Base-by-base conservation (phyloP, 2,329 filamentous ascomycete species). In the Tolypocladium capitatum region DNA sequence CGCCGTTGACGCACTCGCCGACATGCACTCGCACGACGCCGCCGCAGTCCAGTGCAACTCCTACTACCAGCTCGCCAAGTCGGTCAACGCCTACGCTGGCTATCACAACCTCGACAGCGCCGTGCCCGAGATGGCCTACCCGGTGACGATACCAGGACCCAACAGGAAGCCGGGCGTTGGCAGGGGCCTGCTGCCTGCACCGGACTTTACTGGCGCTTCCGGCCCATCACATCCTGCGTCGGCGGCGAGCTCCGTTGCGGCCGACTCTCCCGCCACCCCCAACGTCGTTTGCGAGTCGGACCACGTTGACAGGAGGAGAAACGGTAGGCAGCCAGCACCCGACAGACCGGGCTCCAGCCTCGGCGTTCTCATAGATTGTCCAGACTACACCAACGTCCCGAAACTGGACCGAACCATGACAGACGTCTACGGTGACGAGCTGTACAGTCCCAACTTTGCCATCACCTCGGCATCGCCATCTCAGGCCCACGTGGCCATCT, bases 371-470 rank as follows among this genome's bases (percentile, higher is more conserved):
- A 79, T 24, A 2, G 36, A 34, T 27, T 14, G 10, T 18, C 9
- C 48, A 67, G 74, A 78, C 54, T 70, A 69, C 54, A 65, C 70
- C 52, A 70, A 72, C 35, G 70, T 81, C 27, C 84, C 89, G 27
- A 92, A 91, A 66, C 76, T 94, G 53, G 83, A 89, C 55, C 77
- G 88, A 48, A 92, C 89, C 0, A 87, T 92, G 68, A 91, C 88
- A 18, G 88, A 94, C 59, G 76, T 87, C 45, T 91, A 86, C 59
- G 76, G 80, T 57, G 90, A 95, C 62, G 87, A 92, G 63, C 75
- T 94, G 1, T 94, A 86, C 71, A 89, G 83, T 56, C 83, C 84
- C 0, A 76, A 73, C 56, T 80, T 81, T 51, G 72, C 70, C 32
- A 72, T 81, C 58, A 76, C 76, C 0, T 74, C 78, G 0, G 68